A percentile compares a stretch with the other conserved stretches of the same genome.
Conservation (phyloP, 1,284 basidiomycete species). For the Ceratorhiza oryzae-sativae region DNA sequence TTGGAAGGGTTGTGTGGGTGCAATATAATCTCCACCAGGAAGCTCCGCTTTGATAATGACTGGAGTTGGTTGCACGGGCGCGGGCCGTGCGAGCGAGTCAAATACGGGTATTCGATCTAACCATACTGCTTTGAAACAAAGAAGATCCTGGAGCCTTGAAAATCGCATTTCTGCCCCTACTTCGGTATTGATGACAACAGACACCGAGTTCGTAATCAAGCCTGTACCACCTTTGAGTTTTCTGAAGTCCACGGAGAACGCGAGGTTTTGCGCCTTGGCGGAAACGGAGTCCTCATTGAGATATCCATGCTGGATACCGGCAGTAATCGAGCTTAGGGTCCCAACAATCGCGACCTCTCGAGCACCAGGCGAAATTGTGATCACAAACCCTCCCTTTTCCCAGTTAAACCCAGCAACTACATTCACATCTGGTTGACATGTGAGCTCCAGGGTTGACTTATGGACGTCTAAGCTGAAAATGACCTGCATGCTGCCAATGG, state of each 20-base stretch:
- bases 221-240: slow-evolving; percentile 56
- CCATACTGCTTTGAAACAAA: slow-evolving; percentile 92
- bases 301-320: slow-evolving; percentile 81
- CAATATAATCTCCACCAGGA: slow-evolving; percentile 26
- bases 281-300: slow-evolving; percentile 79
- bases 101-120: slow-evolving; percentile 81
- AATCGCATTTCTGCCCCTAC: slow-evolving; percentile 76
- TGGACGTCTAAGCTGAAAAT: slow-evolving; percentile 89
- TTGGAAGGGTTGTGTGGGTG: slow-evolving; percentile 58
- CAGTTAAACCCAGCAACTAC: slow-evolving; percentile 85
- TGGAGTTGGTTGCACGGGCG: slow-evolving; percentile 15
- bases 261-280: slow-evolving; percentile 70
- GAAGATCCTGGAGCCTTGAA: slow-evolving; percentile 81
- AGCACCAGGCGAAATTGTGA: slow-evolving; percentile 75
- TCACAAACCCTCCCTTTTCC: slow-evolving; percentile 89
- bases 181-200: slow-evolving; percentile 76
- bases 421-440: slow-evolving; percentile 87
- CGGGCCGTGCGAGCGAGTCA: slow-evolving; percentile 53
- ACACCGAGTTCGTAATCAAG: slow-evolving; percentile 63
- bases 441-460: slow-evolving; percentile 81
- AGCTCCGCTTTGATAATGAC: slow-evolving; percentile 41
- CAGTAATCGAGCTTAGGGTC: slow-evolving; percentile 77
- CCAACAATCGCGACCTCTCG: slow-evolving; percentile 76
- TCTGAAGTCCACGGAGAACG: slow-evolving; percentile 71
- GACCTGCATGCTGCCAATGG: slow-evolving; percentile 60